These are phyloP conservation scores for Psilocybe cubensis DNA, from an alignment of 768 basidiomycete species.

Conservation along the genomic window DNA sequence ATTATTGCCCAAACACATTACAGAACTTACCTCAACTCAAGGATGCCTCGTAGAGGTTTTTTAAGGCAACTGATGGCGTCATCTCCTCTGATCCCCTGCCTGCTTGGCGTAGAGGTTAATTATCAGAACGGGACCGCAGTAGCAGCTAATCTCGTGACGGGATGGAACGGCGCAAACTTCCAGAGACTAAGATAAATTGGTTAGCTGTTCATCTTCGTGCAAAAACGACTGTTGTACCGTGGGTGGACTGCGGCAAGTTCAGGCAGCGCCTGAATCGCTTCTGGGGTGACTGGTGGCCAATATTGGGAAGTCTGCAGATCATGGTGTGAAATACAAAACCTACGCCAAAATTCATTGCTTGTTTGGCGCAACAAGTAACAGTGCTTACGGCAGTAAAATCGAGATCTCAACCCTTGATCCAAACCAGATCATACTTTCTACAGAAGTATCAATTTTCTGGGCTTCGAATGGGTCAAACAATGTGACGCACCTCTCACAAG, in stretches of 20 bases:
- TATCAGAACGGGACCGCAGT: not conserved
- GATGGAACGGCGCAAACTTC: constrained; percentile 30
- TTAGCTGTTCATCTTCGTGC: not conserved
- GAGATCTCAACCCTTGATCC: constrained; percentile 25
- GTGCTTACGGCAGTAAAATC: constrained; percentile 28
- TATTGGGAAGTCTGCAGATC: constrained; percentile 24
- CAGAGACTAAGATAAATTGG: constrained; percentile 19
- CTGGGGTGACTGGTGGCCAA: constrained; percentile 26
- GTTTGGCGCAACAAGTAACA: not conserved
- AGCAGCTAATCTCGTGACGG: constrained; percentile 21
- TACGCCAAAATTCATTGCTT: not conserved
- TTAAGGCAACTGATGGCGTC: not conserved
- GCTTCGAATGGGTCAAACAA: not conserved
- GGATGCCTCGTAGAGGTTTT: not conserved
- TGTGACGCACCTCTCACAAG: constrained; percentile 25
- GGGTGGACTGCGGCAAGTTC: constrained; percentile 22
- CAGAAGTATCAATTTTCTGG: not conserved
- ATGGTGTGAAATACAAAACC: constrained; percentile 32
- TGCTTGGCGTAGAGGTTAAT: not conserved
- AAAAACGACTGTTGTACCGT: constrained; percentile 12
- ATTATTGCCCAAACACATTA: constrained; percentile 11
- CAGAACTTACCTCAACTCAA: not conserved
- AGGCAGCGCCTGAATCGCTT: constrained; percentile 27
- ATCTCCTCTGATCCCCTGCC: not conserved
- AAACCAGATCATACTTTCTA: constrained; percentile 32